A percentile compares a stretch with the other conserved stretches of the same genome.
phyloP scores from a whole-genome alignment of 1,284 basidiomycete species.

The Trametes versicolor region DNA sequence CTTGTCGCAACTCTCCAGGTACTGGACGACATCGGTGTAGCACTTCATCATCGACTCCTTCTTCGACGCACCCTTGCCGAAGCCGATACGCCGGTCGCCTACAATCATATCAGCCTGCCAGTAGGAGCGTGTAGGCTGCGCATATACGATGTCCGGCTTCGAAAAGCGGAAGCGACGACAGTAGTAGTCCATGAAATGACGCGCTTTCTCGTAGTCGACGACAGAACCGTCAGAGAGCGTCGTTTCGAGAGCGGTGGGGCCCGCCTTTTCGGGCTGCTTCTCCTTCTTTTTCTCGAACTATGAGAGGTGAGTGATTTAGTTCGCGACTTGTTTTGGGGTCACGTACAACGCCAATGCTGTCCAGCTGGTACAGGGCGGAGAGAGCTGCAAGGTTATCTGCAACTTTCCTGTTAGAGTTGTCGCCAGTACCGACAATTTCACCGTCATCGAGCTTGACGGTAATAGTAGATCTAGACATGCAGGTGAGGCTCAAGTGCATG shows the following conservation, averaged over 20 bases:
- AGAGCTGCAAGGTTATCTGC: conserved; percentile 83
- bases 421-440: conserved; percentile 65
- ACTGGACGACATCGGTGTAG: conserved; percentile 89
- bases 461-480: conserved; percentile 22
- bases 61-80: conserved; percentile 78
- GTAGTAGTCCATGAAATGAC: conserved; percentile 96
- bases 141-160: conserved; percentile 81
- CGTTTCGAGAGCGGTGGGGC: conserved; percentile 34
- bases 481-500: neutral
- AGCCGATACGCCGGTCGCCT: conserved; percentile 82
- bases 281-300: conserved; percentile 33
- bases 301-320: neutral
- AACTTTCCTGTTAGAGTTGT: conserved; percentile 71
- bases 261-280: conserved; percentile 15
- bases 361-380: conserved; percentile 76
- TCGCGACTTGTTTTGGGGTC: neutral
- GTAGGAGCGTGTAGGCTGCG: conserved; percentile 40
- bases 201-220: conserved; percentile 81
- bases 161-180: conserved; percentile 85
- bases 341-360: conserved; percentile 64
- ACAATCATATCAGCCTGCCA: conserved; percentile 92
- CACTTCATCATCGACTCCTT: conserved; percentile 81
- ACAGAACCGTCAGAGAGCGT: conserved; percentile 73
- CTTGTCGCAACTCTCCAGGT: conserved; percentile 87
- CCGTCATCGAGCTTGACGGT: conserved; percentile 43